A percentile compares a stretch with the other conserved stretches of the same genome.
phyloP scores from a whole-genome alignment of 257 asterid genomes.

The Gentiana straminea region DNA sequence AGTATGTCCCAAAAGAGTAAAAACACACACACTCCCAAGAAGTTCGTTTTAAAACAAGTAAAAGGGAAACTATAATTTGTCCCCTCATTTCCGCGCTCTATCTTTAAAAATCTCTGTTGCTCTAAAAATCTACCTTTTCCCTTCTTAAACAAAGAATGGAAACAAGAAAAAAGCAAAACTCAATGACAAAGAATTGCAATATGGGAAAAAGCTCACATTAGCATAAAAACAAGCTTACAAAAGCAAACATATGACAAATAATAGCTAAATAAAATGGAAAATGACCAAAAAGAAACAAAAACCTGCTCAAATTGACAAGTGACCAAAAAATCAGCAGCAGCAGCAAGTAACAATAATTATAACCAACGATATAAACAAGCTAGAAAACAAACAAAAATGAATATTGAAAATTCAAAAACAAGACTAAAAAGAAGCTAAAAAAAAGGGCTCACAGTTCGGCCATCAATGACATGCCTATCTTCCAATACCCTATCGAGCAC shows the following conservation, averaged over 20 bases:
- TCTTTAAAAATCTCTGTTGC: not conserved
- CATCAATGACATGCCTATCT: constrained; percentile 69
- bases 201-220: not conserved
- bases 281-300: not conserved
- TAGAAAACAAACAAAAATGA: not conserved
- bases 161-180: not conserved
- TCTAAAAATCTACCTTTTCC: too few relatives aligned
- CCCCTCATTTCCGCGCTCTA: not conserved
- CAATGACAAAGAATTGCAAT: not conserved
- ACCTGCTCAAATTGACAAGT: not conserved
- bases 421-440: not conserved
- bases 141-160: too few relatives aligned
- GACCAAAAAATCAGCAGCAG: not conserved
- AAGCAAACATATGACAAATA: too few relatives aligned
- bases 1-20: too few relatives aligned
- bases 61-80: not conserved
- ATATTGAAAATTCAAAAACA: not conserved
- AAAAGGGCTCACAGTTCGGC: constrained; percentile 55
- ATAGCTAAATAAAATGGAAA: too few relatives aligned
- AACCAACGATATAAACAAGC: not conserved
- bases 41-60: not conserved
- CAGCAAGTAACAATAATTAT: not conserved
- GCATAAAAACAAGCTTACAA: not conserved
- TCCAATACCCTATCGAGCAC: constrained; percentile 65
- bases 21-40: not conserved